Conservation (phyloP, 768 basidiomycete genomes). For the Mycena vulgaris region DNA sequence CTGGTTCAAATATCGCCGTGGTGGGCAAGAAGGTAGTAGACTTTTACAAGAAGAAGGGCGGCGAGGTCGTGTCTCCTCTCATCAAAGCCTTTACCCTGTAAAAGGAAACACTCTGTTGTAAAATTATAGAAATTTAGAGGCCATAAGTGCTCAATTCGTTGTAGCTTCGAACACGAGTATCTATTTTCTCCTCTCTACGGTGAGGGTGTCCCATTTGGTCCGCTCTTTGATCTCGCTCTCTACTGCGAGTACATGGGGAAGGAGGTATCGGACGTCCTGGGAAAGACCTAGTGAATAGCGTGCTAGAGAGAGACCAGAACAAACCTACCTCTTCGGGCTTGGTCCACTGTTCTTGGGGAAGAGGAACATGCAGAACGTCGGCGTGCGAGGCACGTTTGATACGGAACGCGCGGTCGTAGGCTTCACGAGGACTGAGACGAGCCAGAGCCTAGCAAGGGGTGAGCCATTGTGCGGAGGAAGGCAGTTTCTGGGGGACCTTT, state of each 20-base stretch:
- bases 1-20: slow-evolving; percentile 82
- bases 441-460: slow-evolving; percentile 74
- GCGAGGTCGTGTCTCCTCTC: slow-evolving; percentile 80
- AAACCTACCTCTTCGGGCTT: slow-evolving; percentile 78
- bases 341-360: slow-evolving; percentile 88
- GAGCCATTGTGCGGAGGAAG: not conserved
- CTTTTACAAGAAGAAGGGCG: slow-evolving; percentile 89
- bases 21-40: slow-evolving; percentile 89
- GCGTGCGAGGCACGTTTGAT: slow-evolving; percentile 88
- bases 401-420: slow-evolving; percentile 93
- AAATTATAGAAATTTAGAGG: slow-evolving; percentile 35
- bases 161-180: slow-evolving; percentile 11
- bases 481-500: slow-evolving; percentile 63
- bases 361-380: slow-evolving; percentile 82
- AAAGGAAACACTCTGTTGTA: slow-evolving; percentile 27
- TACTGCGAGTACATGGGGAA: slow-evolving; percentile 81
- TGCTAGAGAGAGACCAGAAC: slow-evolving; percentile 8
- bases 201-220: slow-evolving; percentile 83
- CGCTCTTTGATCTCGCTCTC: slow-evolving; percentile 85
- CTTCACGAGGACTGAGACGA: slow-evolving; percentile 84
- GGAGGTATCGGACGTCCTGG: slow-evolving; percentile 93
- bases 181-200: slow-evolving; percentile 73
- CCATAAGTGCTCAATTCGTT: slow-evolving; percentile 10
- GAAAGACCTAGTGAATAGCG: slow-evolving; percentile 28
- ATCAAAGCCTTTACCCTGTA: slow-evolving; percentile 74